Conservation (phyloP, 1,284 basidiomycete genomes). For the Leccinum pseudoinsigne region DNA sequence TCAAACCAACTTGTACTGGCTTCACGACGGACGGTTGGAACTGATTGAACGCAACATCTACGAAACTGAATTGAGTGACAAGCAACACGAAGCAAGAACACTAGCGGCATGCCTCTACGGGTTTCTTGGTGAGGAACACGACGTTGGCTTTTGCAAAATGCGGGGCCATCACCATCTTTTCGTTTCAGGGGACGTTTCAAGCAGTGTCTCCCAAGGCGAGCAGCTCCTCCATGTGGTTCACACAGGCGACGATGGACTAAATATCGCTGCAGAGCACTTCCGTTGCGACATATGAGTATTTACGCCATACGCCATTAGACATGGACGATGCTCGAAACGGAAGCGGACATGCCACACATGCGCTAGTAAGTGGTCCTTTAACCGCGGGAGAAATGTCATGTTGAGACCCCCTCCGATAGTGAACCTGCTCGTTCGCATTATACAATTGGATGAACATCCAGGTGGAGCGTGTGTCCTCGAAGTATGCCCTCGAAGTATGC, state of each 20-base stretch:
- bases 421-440: too few relatives aligned
- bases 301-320: slow-evolving; percentile 6
- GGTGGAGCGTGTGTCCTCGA: too few relatives aligned
- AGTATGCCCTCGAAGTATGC: too few relatives aligned
- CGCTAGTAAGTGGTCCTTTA: too few relatives aligned
- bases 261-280: slow-evolving; percentile 90
- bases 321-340: neutral
- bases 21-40: slow-evolving; percentile 82
- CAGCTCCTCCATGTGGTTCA: slow-evolving; percentile 70
- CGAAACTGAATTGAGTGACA: slow-evolving; percentile 26
- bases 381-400: neutral
- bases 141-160: slow-evolving; percentile 90
- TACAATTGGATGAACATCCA: too few relatives aligned
- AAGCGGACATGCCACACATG: too few relatives aligned
- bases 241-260: slow-evolving; percentile 90
- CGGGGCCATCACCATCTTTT: slow-evolving; percentile 75
- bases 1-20: slow-evolving; percentile 1
- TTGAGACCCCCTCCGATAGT: too few relatives aligned
- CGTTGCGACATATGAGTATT: too few relatives aligned
- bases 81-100: neutral
- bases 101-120: slow-evolving; percentile 71
- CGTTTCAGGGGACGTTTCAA: slow-evolving; percentile 80
- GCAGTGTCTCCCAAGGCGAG: slow-evolving; percentile 88
- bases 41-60: slow-evolving; percentile 94
- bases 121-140: slow-evolving; percentile 85